Evolutionary conservation across 2,329 filamentous ascomycete species (phyloP).

Genomic region (Westerdykella sp.): DNA sequence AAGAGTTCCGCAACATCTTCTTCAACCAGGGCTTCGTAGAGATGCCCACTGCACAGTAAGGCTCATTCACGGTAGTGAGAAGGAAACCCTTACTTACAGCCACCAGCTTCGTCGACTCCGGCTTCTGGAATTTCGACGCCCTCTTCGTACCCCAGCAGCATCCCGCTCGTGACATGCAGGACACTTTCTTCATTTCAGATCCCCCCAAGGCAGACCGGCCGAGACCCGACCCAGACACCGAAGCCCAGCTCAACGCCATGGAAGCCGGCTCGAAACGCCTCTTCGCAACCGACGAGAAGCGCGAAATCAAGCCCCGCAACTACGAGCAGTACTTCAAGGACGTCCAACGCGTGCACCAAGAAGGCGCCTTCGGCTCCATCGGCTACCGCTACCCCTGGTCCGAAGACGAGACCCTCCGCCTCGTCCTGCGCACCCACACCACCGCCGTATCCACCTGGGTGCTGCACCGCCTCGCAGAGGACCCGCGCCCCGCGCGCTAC

Average conservation of each 20-base stretch:
- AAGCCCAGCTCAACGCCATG: slow-evolving; percentile 45
- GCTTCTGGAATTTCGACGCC: slow-evolving; percentile 98
- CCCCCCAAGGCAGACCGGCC: slow-evolving; percentile 67
- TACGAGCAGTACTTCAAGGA: slow-evolving; percentile 86
- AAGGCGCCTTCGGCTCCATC: slow-evolving; percentile 88
- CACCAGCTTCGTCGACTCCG: slow-evolving; percentile 75
- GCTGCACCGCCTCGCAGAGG: slow-evolving; percentile 79
- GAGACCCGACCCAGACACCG: slow-evolving; percentile 48
- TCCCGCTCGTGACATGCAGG: slow-evolving; percentile 91
- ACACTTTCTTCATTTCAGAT: slow-evolving; percentile 97
- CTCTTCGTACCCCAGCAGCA: slow-evolving; percentile 98
- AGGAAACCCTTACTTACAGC: neutral
- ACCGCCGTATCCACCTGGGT: slow-evolving; percentile 88
- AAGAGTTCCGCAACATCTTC: slow-evolving; percentile 96
- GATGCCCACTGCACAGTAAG: slow-evolving; percentile 80
- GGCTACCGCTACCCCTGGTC: slow-evolving; percentile 96
- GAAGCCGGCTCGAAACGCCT: slow-evolving; percentile 47
- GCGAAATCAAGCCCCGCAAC: slow-evolving; percentile 51
- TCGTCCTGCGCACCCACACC: slow-evolving; percentile 93
- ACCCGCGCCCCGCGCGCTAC: slow-evolving; percentile 83
- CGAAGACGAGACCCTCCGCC: slow-evolving; percentile 73
- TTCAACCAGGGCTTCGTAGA: slow-evolving; percentile 99
- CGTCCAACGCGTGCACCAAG: slow-evolving; percentile 78
- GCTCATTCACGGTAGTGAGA: neutral
- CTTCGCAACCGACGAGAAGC: slow-evolving; percentile 49